Base-by-base conservation (phyloP, 805 yeast species). In the Schizosaccharomyces pombe region DNA sequence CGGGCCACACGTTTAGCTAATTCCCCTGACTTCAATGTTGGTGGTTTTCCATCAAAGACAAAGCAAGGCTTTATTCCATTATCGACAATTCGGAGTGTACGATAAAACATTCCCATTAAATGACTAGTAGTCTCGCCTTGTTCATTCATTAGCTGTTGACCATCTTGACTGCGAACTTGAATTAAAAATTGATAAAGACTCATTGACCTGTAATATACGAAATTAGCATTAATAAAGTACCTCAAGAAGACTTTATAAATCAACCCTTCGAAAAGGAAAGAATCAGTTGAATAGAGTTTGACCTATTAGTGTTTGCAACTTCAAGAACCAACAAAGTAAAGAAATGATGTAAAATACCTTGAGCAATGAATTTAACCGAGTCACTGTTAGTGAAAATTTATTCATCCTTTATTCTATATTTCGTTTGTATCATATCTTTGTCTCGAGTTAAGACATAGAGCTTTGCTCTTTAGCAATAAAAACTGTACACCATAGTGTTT, bases 41-140 rank as follows among this genome's bases (percentile, higher is more conserved):
- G 99, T 4, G 99, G 98, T 62, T 84, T 86, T 26, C 99, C 99
- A 65, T 91, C 99, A 68, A 91, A 91, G 5, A 91, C 97, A 64
- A 85, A 91, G 47, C 87, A 81, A 1, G 99, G 99, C 65, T 91
- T 91, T 62, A 91, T 77, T n/a, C 96, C 95, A 62, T 83, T 77
- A 59, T 82, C 94, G 3, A 87, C 82, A 75, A 91, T 76, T 54
- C 95, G 70, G 54, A 91, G 74, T 0, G 99, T 91, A 57, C 98
- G 72, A 67, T 91, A 89, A 65, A 91, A 91, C 75, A 91, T 83
- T 1, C 99, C 99, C 82, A 87, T 86, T 56, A 91, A 66, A 65
- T 91, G 99, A 0, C 95, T 83, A 1, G 80, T 82, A 1, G 96
- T 89, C 58, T 85, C 94, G 47, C 99, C 99, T 19, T 76, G 76